Base-by-base conservation (phyloP, 306 rosid species). In the Quercus glauca region DNA sequence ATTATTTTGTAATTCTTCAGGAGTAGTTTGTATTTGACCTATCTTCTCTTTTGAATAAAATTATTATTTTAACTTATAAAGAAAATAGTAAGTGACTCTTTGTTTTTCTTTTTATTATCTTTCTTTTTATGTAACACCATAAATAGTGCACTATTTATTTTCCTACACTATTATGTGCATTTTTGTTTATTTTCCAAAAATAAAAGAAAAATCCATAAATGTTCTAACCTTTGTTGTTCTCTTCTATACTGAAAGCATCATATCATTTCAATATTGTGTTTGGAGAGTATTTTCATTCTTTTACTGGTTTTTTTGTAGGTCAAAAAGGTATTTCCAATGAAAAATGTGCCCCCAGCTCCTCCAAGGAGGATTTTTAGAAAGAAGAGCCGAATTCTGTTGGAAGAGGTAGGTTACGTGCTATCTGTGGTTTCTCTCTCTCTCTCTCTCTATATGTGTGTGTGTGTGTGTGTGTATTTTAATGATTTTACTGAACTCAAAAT, bases 341-440 rank as follows among this genome's bases (percentile, higher is more conserved):
- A 92, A 84, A 59, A 79, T 71, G 61, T 92, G 78, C 96, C 99
- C 65, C 84, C 87, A 23, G 86, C 97, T 83, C 99, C 99, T 65
- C 87, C 97, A 5, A 95, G 86, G 85, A 92, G 69, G 84, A 77
- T 90, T 41, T 78, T 91, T 88, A 91, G 91, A 80, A 75, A 76
- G 73, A 92, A 83, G 86, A 89, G 82, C 76, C 79, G 55, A 17
- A 67, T 87, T n/a, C 80, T 80, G 71, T 81, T 90, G 85, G 98
- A 92, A 83, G 92, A 92, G 89, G 99, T 94, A 81, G 73, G 72
- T 76, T 59, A 82, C 67, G 58, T 71, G 59, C 51, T 65, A 25
- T 77, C 59, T 60, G 13, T 73, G 15, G 56, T 29, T 51, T 19
- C 51, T 55, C 3, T 72, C 74, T 70, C 43, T 55, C 77, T 15